Evolutionary conservation across 441 rosid species (phyloP), one percentile per base, ranked within the genome.

Genomic region (Daphne laureola): DNA sequence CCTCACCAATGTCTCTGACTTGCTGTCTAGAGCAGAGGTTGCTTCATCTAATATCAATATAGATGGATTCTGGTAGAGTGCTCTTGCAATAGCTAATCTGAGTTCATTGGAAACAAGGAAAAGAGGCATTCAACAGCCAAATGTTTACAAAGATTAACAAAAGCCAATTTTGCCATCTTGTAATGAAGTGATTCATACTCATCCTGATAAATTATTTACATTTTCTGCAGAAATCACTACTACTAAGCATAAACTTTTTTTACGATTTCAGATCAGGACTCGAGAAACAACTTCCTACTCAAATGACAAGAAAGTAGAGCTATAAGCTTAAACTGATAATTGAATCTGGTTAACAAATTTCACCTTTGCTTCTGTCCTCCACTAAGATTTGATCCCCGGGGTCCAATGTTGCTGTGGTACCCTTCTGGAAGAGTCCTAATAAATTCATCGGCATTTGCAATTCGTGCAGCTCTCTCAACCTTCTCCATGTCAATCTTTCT

Each of bases 351-450:
- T 38, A 21, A n/a, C 27, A 41, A 18, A 14, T 46, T 64, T 64
- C 53, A 84, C 98, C 98, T 88, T 67, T 91, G 96, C 69, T 64
- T 88, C 72, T 91, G 98, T 42, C 98, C 98, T 55, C 95, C 98
- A 48, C 98, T 91, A 76, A 91, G 66, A 71, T 74, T 77, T 15
- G 96, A 84, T 46, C 96, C 98, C 56, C 93, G 80, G 27, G 93
- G 91, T 53, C 98, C 98, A 65, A 91, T 68, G 57, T 71, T 72
- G 59, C 87, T 84, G 41, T 65, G 43, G 59, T 91, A 91, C 58
- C 90, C 95, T 42, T 77, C 75, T 12, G 98, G 90, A 72, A 91
- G 83, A 62, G 57, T 72, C 69, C 73, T 72, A 51, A 91, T 79
- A 76, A 91, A 91, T 54, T 88, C 95, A 74, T 84, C 95, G 11